Evolutionary conservation across 2,329 filamentous ascomycete genomes (phyloP).

Genomic region (Scolecobasidium constrictum): DNA sequence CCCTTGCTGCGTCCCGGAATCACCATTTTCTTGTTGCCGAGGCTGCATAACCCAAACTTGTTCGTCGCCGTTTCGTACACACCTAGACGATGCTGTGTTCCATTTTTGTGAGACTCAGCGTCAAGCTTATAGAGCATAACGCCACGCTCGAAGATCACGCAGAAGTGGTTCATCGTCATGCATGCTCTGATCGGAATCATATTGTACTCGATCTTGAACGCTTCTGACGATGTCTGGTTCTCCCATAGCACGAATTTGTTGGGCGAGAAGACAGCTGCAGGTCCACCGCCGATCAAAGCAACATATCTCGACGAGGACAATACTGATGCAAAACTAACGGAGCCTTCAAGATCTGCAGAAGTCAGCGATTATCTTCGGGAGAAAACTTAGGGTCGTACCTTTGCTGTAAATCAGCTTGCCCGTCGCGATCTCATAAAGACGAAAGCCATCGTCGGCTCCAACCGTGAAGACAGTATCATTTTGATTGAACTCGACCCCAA

Average conservation of each 20-base stretch:
- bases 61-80: slow-evolving; percentile 84
- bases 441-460: slow-evolving; percentile 76
- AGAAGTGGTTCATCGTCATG: slow-evolving; percentile 63
- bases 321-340: slow-evolving; percentile 76
- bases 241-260: slow-evolving; percentile 95
- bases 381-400: slow-evolving; percentile 20
- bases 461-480: slow-evolving; percentile 79
- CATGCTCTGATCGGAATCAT: slow-evolving; percentile 72
- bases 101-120: slow-evolving; percentile 51
- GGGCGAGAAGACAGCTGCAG: slow-evolving; percentile 71
- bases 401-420: slow-evolving; percentile 20
- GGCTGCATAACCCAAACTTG: slow-evolving; percentile 64
- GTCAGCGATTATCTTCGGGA: background rate
- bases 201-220: slow-evolving; percentile 67
- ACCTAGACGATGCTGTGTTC: slow-evolving; percentile 33
- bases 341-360: slow-evolving; percentile 39
- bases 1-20: slow-evolving; percentile 82
- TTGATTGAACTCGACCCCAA: slow-evolving; percentile 55
- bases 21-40: slow-evolving; percentile 62
- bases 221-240: slow-evolving; percentile 63
- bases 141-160: slow-evolving; percentile 71
- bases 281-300: slow-evolving; percentile 80
- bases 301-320: slow-evolving; percentile 79
- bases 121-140: slow-evolving; percentile 73
- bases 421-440: slow-evolving; percentile 40